A percentile compares a stretch with the other conserved stretches of the same genome.
Conservation (phyloP, 2,329 filamentous ascomycete species). For the Fusarium dlaminii region DNA sequence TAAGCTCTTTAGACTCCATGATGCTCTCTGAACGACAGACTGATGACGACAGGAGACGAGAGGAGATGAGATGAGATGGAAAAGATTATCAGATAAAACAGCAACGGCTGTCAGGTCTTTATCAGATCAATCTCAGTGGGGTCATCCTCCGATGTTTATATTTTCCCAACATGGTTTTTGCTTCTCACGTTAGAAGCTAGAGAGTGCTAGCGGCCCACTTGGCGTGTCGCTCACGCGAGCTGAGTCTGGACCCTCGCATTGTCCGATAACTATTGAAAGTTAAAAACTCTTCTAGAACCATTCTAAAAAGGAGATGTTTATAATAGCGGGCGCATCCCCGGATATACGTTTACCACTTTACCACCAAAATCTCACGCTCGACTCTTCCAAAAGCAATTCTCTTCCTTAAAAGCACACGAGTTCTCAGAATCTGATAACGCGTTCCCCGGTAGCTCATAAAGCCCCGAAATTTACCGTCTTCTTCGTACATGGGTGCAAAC, state of each 20-base stretch:
- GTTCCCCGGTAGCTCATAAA: not conserved
- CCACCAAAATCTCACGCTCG: not conserved
- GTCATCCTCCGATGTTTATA: not conserved
- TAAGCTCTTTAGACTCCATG: conserved; percentile 19
- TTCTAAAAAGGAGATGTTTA: not conserved
- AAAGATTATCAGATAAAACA: conserved; percentile 24
- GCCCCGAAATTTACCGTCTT: not conserved
- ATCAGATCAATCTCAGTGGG: conserved; percentile 39
- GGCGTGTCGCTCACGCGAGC: not conserved
- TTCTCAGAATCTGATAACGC: not conserved
- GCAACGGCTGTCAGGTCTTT: conserved; percentile 14
- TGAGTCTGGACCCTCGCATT: not conserved
- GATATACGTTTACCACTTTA: accelerated
- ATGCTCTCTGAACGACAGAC: not conserved
- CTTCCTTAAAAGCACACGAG: not conserved
- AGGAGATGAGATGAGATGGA: conserved; percentile 7
- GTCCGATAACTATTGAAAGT: not conserved
- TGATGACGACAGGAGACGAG: not conserved
- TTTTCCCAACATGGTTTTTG: conserved; percentile 5
- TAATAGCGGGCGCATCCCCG: not conserved
- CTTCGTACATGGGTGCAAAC: not conserved
- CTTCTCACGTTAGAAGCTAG: not conserved
- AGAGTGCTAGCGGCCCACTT: not conserved
- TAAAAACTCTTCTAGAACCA: not conserved
- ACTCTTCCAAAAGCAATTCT: no score